phyloP scores from a whole-genome alignment of 2,329 filamentous ascomycete species.

The Calcarisporium arbuscula region DNA sequence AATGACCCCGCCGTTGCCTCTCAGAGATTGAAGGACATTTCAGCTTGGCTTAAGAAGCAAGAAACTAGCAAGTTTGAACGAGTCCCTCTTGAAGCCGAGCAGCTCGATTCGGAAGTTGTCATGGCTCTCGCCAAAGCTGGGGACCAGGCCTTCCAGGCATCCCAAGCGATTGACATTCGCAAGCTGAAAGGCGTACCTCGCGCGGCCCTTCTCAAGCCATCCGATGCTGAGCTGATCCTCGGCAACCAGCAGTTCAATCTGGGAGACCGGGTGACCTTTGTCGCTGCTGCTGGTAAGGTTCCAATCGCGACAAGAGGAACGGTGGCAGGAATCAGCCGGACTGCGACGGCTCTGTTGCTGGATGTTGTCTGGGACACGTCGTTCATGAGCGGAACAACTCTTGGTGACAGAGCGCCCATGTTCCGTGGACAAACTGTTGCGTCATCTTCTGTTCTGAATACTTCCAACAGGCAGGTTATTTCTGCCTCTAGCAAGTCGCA shows the following conservation, averaged over 20 bases:
- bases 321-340: conserved; percentile 89
- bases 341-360: conserved; percentile 71
- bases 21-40: conserved; percentile 85
- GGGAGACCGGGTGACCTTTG: conserved; percentile 89
- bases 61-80: conserved; percentile 89
- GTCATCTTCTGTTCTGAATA: conserved; percentile 80
- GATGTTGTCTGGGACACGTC: conserved; percentile 91
- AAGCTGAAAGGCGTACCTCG: conserved; percentile 77
- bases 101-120: conserved; percentile 88
- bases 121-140: conserved; percentile 71
- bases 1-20: conserved; percentile 63
- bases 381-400: conserved; percentile 94
- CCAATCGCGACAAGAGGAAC: conserved; percentile 89
- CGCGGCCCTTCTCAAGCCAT: conserved; percentile 82
- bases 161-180: conserved; percentile 52
- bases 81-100: conserved; percentile 93
- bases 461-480: conserved; percentile 75
- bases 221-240: conserved; percentile 89
- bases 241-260: conserved; percentile 76
- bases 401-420: conserved; percentile 82
- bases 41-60: conserved; percentile 83
- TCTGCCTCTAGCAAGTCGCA: conserved; percentile 49
- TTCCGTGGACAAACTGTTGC: conserved; percentile 94
- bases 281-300: conserved; percentile 87
- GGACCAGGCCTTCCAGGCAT: conserved; percentile 52